Percentiles rank a stretch among this genome's conserved stretches.
Conservation (phyloP, 495 filamentous ascomycete species). For the Neurospora sp. region DNA sequence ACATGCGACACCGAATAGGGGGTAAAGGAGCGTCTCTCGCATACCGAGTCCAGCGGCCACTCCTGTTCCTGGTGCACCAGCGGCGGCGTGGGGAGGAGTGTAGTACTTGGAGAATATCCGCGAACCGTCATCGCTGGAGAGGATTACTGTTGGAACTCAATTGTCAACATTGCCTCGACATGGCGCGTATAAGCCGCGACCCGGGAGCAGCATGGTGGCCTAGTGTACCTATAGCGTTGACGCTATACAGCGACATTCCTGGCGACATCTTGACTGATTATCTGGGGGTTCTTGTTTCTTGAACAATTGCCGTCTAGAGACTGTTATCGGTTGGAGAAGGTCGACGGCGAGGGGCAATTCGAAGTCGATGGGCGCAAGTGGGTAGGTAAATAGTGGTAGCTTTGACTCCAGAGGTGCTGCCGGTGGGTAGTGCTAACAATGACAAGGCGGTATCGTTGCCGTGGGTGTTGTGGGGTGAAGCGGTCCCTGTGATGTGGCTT, state of each 20-base stretch:
- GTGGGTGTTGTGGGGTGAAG: slow-evolving; percentile 15
- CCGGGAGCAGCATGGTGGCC: not conserved
- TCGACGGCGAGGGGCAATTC: not conserved
- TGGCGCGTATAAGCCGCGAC: slow-evolving; percentile 2
- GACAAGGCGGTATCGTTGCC: not conserved
- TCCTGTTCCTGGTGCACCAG: slow-evolving; percentile 30
- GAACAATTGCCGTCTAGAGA: not conserved
- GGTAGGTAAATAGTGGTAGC: not conserved
- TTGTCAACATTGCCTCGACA: not conserved
- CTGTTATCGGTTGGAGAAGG: not conserved
- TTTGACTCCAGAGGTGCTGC: not conserved
- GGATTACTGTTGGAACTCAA: slow-evolving; percentile 24
- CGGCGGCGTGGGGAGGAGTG: slow-evolving; percentile 67
- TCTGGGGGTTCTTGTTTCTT: not conserved
- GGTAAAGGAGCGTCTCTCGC: not conserved
- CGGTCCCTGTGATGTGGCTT: slow-evolving; percentile 21
- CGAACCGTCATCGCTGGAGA: slow-evolving; percentile 77
- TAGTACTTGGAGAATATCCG: slow-evolving; percentile 96
- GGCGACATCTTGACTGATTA: slow-evolving; percentile 29
- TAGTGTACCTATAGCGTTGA: slow-evolving; percentile 71
- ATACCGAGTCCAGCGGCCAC: slow-evolving; percentile 5
- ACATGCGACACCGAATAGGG: not conserved
- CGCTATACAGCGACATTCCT: slow-evolving; percentile 76
- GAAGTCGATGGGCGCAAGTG: not conserved
- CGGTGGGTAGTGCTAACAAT: not conserved